Evolutionary conservation across 495 filamentous ascomycete genomes (phyloP).

Genomic region (Geopyxis carbonaria): DNA sequence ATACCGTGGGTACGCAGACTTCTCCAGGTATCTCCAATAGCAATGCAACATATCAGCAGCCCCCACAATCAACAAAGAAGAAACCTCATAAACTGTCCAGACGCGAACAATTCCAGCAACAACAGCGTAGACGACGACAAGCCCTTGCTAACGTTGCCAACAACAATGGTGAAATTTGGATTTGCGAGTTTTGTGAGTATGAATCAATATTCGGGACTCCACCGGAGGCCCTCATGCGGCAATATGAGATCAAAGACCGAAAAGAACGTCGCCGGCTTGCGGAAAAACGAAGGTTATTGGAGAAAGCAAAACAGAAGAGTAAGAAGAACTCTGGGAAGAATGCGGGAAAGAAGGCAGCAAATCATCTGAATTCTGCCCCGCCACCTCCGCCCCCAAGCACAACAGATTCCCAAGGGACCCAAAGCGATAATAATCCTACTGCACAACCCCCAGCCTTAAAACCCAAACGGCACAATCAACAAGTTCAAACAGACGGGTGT

Average conservation of each 20-base stretch:
- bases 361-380: conserved; percentile 6
- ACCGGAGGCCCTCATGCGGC: conserved; percentile 67
- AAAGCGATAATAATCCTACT: conserved; percentile 23
- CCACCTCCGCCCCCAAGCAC: conserved; percentile 22
- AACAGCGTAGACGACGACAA: conserved; percentile 50
- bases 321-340: conserved; percentile 53
- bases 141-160: conserved; percentile 61
- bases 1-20: conserved; percentile 25
- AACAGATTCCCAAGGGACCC: conserved; percentile 23
- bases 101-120: conserved; percentile 40
- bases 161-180: conserved; percentile 58
- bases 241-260: conserved; percentile 89
- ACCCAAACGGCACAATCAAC: conserved; percentile 21
- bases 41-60: conserved; percentile 25
- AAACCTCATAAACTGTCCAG: conserved; percentile 36
- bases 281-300: conserved; percentile 67
- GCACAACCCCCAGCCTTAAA: conserved; percentile 16
- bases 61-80: conserved; percentile 36
- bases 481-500: conserved; percentile 23
- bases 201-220: conserved; percentile 70
- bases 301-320: conserved; percentile 90
- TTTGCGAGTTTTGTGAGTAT: conserved; percentile 87
- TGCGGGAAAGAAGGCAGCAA: conserved; percentile 33
- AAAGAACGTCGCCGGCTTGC: conserved; percentile 63
- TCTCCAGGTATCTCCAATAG: conserved; percentile 22